phyloP scores from a whole-genome alignment of 2,329 filamentous ascomycete species.

The Emergomyces orientalis region DNA sequence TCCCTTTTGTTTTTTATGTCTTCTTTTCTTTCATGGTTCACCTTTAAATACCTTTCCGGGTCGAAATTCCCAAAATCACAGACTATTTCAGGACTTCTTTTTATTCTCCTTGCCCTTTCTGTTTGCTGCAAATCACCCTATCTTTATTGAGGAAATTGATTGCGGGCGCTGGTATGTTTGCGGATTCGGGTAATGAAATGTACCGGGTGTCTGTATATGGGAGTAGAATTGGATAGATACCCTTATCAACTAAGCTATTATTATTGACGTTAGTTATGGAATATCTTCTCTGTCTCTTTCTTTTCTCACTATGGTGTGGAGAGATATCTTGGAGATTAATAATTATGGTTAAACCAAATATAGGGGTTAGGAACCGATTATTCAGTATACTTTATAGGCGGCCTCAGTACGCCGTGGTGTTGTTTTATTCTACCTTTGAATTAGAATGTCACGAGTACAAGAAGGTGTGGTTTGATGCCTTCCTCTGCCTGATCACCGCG shows the following conservation, averaged over 20 bases:
- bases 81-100: neutral
- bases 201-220: neutral
- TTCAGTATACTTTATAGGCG: neutral
- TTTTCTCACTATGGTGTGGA: neutral
- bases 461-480: neutral
- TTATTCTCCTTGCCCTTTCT: neutral
- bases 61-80: neutral
- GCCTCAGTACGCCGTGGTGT: neutral
- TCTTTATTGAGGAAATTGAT: neutral
- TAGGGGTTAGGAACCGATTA: neutral
- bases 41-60: neutral
- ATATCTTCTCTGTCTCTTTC: neutral
- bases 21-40: neutral
- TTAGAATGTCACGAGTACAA: neutral
- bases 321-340: neutral
- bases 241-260: neutral
- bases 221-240: constrained; percentile 6
- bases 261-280: neutral
- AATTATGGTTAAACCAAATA: neutral
- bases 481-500: no score
- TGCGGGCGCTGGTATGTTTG: neutral
- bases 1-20: neutral
- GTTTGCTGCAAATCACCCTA: neutral
- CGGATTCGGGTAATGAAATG: neutral
- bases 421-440: neutral